Evolutionary conservation across 441 rosid species (phyloP), one percentile per base, ranked within the genome.

Genomic region (Bocquillonia castaneifolia): DNA sequence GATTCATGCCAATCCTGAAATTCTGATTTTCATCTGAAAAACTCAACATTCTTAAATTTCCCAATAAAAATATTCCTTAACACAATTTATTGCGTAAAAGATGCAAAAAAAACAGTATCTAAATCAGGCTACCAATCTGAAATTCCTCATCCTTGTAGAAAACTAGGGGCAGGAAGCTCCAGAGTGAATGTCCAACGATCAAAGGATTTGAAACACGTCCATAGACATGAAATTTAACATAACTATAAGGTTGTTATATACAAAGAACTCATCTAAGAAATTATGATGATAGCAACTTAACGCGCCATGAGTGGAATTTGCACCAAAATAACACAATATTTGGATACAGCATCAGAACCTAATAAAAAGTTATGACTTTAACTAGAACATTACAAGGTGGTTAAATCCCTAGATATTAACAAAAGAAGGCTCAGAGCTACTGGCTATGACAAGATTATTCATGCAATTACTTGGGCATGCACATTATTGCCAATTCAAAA

Each of bases 221-320:
- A 10, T 0, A 42, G n/a, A n/a, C n/a, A 14, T 1, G 6, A 34
- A 28, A 26, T 4, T 23, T 5, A 25, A 34, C 0, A 53, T 10
- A 12, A 28, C 26, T 0, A 26, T 37, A 40, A 54, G 5, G 17
- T 5, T 32, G 57, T 32, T 60, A 1, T 40, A 40, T 6, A 10
- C 10, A 34, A 22, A 66, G 42, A 28, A 58, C 5, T 15, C 53
- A 28, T 40, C 40, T 13, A 55, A 12, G 0, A 56, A 55, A 15
- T n/a, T 32, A 0, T 29, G 13, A 48, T 8, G 59, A 26, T 32
- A 10, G 6, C 29, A 48, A 56, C 42, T 4, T 2, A 37, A 17
- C 36, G 39, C 72, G 51, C n/a, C 50, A 59, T 10, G 3, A 61
- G 9, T 47, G 26, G 40, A 52, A 64, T 23, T 17, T 37, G 69